phyloP scores from a whole-genome alignment of 257 asterid genomes.

The Solanum arcanum region DNA sequence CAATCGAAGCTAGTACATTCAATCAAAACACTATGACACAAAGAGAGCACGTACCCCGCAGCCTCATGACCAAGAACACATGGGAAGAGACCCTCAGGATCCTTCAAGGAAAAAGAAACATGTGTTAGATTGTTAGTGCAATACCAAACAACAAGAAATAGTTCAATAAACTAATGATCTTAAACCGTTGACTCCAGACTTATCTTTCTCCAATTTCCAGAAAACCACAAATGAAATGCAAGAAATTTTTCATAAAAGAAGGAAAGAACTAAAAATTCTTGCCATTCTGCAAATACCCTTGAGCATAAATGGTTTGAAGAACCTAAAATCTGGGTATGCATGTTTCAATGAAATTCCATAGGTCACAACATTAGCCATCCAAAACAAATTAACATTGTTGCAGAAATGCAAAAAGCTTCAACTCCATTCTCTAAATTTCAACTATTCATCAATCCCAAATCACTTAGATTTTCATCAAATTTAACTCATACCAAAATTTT shows the following conservation, averaged over 20 bases:
- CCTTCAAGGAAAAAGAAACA: constrained; percentile 37
- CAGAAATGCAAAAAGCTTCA: background rate
- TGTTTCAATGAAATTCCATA: background rate
- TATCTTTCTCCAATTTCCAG: background rate
- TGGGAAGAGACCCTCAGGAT: constrained; percentile 99
- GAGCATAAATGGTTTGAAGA: background rate
- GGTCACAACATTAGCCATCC: no score
- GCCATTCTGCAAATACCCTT: background rate
- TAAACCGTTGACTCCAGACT: background rate
- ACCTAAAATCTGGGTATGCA: background rate
- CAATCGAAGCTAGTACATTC: background rate
- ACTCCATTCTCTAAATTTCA: background rate
- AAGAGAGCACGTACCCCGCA: constrained; percentile 58
- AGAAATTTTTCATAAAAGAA: background rate
- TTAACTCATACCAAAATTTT: background rate
- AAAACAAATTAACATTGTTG: background rate
- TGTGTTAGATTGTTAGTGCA: background rate
- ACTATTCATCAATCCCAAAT: background rate
- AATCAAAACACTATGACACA: background rate
- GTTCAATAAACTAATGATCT: background rate
- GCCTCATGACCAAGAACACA: constrained; percentile 99
- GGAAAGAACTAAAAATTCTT: background rate
- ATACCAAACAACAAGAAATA: background rate
- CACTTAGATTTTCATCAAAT: background rate
- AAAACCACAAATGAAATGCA: background rate